phyloP scores from a whole-genome alignment of 2,329 filamentous ascomycete species.

The Xylariales sp. region DNA sequence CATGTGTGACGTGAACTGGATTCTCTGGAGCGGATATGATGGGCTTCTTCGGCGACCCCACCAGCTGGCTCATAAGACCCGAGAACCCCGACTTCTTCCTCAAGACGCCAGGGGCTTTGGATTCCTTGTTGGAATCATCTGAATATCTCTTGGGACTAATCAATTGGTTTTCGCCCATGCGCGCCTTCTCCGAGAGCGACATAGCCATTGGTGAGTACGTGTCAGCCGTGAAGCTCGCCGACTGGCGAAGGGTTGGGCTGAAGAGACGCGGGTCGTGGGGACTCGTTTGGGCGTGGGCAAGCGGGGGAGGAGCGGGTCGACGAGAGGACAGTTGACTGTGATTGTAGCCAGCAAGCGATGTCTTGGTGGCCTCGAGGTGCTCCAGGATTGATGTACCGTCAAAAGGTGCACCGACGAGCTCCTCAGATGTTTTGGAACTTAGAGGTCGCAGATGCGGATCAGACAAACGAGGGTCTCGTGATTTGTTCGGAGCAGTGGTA shows the following conservation, averaged over 20 bases:
- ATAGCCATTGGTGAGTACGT: slow-evolving; percentile 42
- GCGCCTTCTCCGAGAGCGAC: slow-evolving; percentile 33
- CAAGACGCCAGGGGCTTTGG: slow-evolving; percentile 52
- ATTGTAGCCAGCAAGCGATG: slow-evolving; percentile 30
- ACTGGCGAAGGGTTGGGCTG: slow-evolving; percentile 57
- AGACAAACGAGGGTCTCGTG: slow-evolving; percentile 25
- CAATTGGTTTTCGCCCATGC: slow-evolving; percentile 36
- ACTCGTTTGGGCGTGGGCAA: slow-evolving; percentile 42
- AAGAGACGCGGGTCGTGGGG: slow-evolving; percentile 50
- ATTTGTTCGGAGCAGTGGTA: background rate
- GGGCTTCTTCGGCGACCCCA: slow-evolving; percentile 82
- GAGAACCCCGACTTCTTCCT: slow-evolving; percentile 88
- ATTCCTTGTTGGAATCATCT: slow-evolving; percentile 63
- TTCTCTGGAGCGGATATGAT: slow-evolving; percentile 98
- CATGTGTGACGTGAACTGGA: slow-evolving; percentile 95
- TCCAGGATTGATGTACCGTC: slow-evolving; percentile 59
- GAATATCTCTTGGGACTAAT: slow-evolving; percentile 68
- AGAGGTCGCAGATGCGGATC: slow-evolving; percentile 33
- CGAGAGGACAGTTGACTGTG: slow-evolving; percentile 21
- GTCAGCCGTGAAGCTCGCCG: slow-evolving; percentile 58
- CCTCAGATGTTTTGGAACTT: slow-evolving; percentile 46
- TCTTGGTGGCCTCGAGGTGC: slow-evolving; percentile 52
- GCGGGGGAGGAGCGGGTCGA: slow-evolving; percentile 26
- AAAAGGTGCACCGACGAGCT: slow-evolving; percentile 61
- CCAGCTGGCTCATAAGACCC: slow-evolving; percentile 76